A percentile compares a stretch with the other conserved stretches of the same genome.
Conservation (phyloP, 495 filamentous ascomycete species). For the Hypomontagnella submonticulosa region DNA sequence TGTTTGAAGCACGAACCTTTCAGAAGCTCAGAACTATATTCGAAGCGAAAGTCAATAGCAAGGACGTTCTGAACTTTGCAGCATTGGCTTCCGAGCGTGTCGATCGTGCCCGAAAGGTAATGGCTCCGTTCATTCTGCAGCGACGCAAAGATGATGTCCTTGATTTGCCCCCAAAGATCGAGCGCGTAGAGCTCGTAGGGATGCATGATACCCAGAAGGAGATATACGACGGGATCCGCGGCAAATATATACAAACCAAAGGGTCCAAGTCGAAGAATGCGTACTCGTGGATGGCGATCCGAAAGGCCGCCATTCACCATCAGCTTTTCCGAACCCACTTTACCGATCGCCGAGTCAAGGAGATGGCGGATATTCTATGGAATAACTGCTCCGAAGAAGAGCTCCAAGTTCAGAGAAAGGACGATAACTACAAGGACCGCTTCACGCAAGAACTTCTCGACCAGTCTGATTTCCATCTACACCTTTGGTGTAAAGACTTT, state of each 20-base stretch:
- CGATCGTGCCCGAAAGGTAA: slow-evolving; percentile 84
- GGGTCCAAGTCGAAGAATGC: slow-evolving; percentile 51
- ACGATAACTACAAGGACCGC: slow-evolving; percentile 72
- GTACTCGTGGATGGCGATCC: slow-evolving; percentile 92
- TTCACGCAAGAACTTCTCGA: slow-evolving; percentile 72
- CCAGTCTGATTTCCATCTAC: slow-evolving; percentile 80
- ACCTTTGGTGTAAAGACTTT: slow-evolving; percentile 78
- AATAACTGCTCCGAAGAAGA: slow-evolving; percentile 59
- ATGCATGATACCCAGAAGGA: slow-evolving; percentile 74
- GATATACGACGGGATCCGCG: slow-evolving; percentile 71
- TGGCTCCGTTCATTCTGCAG: slow-evolving; percentile 93
- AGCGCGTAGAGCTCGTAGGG: slow-evolving; percentile 79
- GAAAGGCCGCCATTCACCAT: slow-evolving; percentile 93
- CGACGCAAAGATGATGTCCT: slow-evolving; percentile 96
- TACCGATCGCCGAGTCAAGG: slow-evolving; percentile 73
- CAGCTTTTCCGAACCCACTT: slow-evolving; percentile 86
- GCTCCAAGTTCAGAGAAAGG: slow-evolving; percentile 60
- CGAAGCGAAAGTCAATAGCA: slow-evolving; percentile 86
- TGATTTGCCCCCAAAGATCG: slow-evolving; percentile 83
- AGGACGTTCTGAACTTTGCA: slow-evolving; percentile 75
- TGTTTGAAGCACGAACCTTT: slow-evolving; percentile 75
- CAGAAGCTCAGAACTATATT: slow-evolving; percentile 86
- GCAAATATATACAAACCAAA: slow-evolving; percentile 46
- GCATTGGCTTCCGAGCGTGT: slow-evolving; percentile 88
- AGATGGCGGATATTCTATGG: slow-evolving; percentile 81